Evolutionary conservation across 306 rosid genomes (phyloP).

Genomic region (Cicer yamashitae): DNA sequence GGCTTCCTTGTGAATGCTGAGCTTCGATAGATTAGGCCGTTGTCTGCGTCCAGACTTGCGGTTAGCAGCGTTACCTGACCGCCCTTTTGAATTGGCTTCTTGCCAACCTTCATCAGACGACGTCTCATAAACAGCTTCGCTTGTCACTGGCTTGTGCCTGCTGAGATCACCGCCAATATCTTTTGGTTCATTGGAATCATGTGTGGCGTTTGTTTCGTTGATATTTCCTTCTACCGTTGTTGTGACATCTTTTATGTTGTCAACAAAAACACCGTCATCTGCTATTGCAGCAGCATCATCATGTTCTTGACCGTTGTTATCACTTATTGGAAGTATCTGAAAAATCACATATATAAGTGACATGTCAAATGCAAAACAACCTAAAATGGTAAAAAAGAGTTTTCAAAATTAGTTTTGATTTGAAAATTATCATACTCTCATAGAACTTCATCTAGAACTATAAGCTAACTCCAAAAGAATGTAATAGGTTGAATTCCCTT

Average conservation of each 20-base stretch:
- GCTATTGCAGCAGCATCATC: conserved; percentile 42
- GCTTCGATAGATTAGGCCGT: conserved; percentile 64
- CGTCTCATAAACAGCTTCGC: conserved; percentile 61
- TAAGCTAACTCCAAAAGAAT: conserved; percentile 46
- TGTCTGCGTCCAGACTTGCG: conserved; percentile 63
- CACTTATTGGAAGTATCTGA: conserved; percentile 65
- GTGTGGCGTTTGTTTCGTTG: conserved; percentile 47
- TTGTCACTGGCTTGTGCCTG: conserved; percentile 42
- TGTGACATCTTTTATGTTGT: conserved; percentile 47
- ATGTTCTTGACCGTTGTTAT: conserved; percentile 55
- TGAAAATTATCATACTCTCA: conserved; percentile 33
- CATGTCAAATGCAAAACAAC: conserved; percentile 30
- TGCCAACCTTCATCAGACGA: conserved; percentile 94
- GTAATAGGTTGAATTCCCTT: conserved; percentile 41
- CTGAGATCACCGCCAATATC: conserved; percentile 49
- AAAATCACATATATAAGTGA: conserved; percentile 42
- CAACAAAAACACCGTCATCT: conserved; percentile 49
- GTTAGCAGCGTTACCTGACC: conserved; percentile 61
- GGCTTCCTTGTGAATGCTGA: conserved; percentile 56
- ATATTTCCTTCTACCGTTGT: conserved; percentile 37
- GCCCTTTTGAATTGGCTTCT: conserved; percentile 86
- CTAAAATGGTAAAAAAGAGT: neutral
- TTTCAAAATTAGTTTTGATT: conserved; percentile 24
- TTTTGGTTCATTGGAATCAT: conserved; percentile 53
- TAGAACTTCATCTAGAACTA: conserved; percentile 44